phyloP scores from a whole-genome alignment of 2,329 filamentous ascomycete species.

The Colletotrichum spinosum region DNA sequence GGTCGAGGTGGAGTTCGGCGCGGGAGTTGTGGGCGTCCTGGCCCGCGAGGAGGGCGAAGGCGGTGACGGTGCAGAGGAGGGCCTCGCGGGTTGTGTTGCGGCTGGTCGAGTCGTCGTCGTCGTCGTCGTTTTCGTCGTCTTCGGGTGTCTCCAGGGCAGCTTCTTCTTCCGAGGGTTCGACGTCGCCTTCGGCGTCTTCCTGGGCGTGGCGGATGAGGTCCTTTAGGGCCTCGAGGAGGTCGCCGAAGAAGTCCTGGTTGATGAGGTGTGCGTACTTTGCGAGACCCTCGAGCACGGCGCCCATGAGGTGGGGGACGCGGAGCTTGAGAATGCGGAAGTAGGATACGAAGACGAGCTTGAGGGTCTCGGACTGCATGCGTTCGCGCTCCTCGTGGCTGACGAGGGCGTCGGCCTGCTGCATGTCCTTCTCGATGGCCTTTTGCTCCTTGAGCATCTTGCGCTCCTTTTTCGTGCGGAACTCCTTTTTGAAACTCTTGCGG shows the following conservation, averaged over 20 bases:
- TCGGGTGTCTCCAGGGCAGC: constrained; percentile 42
- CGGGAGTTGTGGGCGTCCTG: constrained; percentile 92
- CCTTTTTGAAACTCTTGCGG: constrained; percentile 77
- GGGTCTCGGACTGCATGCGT: constrained; percentile 91
- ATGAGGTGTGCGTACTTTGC: constrained; percentile 96
- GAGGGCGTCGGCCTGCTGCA: constrained; percentile 89
- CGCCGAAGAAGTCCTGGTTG: constrained; percentile 99
- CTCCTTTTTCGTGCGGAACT: constrained; percentile 89
- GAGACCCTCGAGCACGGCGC: constrained; percentile 93
- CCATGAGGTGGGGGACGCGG: constrained; percentile 86
- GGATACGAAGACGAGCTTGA: constrained; percentile 94
- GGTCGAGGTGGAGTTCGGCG: constrained; percentile 84
- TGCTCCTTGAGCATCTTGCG: constrained; percentile 87
- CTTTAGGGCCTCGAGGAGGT: constrained; percentile 92
- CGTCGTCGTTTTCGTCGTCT: constrained; percentile 50
- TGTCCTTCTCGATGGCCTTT: constrained; percentile 90
- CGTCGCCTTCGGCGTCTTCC: constrained; percentile 57
- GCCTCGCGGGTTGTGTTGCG: constrained; percentile 87
- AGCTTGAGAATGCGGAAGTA: constrained; percentile 96
- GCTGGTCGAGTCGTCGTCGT: constrained; percentile 58
- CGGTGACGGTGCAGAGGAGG: constrained; percentile 94
- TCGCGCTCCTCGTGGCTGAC: constrained; percentile 94
- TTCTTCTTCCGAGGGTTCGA: constrained; percentile 52
- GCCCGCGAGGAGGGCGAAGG: constrained; percentile 94
- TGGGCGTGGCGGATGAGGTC: constrained; percentile 87